Evolutionary conservation across 2,329 filamentous ascomycete species (phyloP).

Genomic region (Bipolaris zeicola): DNA sequence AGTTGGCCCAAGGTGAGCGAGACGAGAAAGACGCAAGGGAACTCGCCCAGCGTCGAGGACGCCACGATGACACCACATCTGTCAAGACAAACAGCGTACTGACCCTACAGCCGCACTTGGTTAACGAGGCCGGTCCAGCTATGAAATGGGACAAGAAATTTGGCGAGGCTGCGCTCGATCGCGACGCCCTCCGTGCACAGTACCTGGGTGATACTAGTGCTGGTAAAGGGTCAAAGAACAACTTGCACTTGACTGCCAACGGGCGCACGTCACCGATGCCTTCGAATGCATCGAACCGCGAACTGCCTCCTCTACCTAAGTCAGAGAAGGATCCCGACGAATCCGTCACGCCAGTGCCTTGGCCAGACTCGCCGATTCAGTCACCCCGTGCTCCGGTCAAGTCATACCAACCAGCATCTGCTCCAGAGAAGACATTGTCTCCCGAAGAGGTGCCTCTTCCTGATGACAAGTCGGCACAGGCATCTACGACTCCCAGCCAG

Average conservation of each 20-base stretch:
- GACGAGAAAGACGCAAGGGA: conserved; percentile 60
- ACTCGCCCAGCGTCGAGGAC: conserved; percentile 61
- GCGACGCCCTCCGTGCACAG: conserved; percentile 80
- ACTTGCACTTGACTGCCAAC: conserved; percentile 45
- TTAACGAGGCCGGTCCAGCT: conserved; percentile 86
- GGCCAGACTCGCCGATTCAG: conserved; percentile 32
- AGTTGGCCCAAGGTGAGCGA: conserved; percentile 73
- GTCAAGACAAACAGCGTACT: conserved; percentile 87
- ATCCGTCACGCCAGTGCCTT: conserved; percentile 42
- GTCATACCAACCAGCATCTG: conserved; percentile 14
- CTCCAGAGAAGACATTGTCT: background rate
- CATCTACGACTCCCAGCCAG: conserved; percentile 34
- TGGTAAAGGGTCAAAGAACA: conserved; percentile 67
- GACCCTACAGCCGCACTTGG: conserved; percentile 82
- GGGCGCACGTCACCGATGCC: conserved; percentile 37
- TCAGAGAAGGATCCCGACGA: conserved; percentile 37
- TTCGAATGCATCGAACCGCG: conserved; percentile 41
- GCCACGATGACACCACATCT: conserved; percentile 59
- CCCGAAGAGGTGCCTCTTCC: conserved; percentile 20
- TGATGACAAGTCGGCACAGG: conserved; percentile 38
- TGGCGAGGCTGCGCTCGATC: conserved; percentile 89
- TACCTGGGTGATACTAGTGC: conserved; percentile 77
- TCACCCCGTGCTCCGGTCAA: conserved; percentile 44
- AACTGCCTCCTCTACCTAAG: conserved; percentile 51
- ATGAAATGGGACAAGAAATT: conserved; percentile 98